Evolutionary conservation across 2,329 filamentous ascomycete species (phyloP).

Genomic region (Alternaria gaisen): DNA sequence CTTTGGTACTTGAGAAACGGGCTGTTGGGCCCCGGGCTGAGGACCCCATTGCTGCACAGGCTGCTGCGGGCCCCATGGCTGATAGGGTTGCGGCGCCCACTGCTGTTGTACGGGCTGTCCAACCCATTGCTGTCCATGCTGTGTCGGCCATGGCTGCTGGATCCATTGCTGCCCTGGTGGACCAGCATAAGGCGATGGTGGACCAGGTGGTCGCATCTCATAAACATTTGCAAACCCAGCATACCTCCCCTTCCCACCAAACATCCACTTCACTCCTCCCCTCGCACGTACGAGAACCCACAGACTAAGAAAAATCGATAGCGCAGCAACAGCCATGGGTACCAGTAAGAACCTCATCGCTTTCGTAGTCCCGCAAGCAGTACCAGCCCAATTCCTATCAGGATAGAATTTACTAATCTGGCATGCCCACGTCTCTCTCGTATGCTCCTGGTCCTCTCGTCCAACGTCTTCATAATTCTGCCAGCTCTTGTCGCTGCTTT

Average conservation of each 20-base stretch:
- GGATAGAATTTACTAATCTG: slow-evolving; percentile 32
- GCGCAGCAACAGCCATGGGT: slow-evolving; percentile 29
- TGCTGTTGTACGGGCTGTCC: slow-evolving; percentile 15
- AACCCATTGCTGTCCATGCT: slow-evolving; percentile 15
- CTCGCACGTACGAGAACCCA: slow-evolving; percentile 35
- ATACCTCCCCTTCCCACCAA: slow-evolving; percentile 40
- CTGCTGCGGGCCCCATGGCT: slow-evolving; percentile 11
- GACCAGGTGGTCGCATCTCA: slow-evolving; percentile 28
- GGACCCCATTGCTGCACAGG: slow-evolving; percentile 1
- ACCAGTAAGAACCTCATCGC: slow-evolving; percentile 38
- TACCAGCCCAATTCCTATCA: slow-evolving; percentile 32
- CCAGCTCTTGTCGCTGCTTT: slow-evolving; percentile 29
- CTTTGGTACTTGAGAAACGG: slow-evolving; percentile 5
- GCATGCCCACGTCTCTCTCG: slow-evolving; percentile 42
- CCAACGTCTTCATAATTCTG: slow-evolving; percentile 27
- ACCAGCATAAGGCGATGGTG: slow-evolving; percentile 5
- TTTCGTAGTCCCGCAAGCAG: slow-evolving; percentile 36
- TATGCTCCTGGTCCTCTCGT: slow-evolving; percentile 20
- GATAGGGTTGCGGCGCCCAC: slow-evolving; percentile 17
- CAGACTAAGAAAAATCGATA: slow-evolving; percentile 27
- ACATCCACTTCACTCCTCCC: slow-evolving; percentile 39
- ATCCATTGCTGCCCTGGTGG: slow-evolving; percentile 2
- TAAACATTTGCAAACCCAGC: slow-evolving; percentile 37
- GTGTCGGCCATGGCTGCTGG: slow-evolving; percentile 1
- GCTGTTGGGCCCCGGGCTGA: slow-evolving; percentile 1